Base-by-base conservation (phyloP, 345 rosid species). In the Boechera divaricarpa region DNA sequence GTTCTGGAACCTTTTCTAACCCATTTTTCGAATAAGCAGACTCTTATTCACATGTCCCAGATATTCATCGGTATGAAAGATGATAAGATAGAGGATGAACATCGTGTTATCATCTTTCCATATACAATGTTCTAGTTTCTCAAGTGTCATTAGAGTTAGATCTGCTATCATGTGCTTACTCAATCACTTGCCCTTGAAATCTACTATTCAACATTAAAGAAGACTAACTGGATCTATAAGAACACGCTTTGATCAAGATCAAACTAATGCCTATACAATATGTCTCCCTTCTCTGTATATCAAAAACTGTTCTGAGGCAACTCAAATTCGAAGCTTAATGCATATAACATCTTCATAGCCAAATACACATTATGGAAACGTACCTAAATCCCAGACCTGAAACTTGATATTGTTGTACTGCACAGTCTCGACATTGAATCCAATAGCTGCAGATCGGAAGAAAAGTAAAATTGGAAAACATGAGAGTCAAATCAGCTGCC, bases 351-450 rank as follows among this genome's bases (percentile, higher is more conserved):
- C 16, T 6, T 54, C 42, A 41, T 69, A 28, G 1, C 35, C 4
- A n/a, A n/a, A 36, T 12, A 24, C 15, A 38, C 10, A 12, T 6
- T 4, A 32, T 12, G 6, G 59, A 73, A 41, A 45, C 85, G 7
- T 84, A 88, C 87, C 91, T 26, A 88, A 85, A 83, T 87, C 93
- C 89, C 90, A 87, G 45, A 93, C 97, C 83, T 93, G 98, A 68
- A 93, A 93, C 83, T 91, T 93, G 74, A 93, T 93, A 63, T 90
- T 90, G 65, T 93, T 90, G 80, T 89, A 88, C 82, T 88, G 90
- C 18, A 93, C 91, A 4, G 95, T 91, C 84, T 93, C 98, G 16
- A 93, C 98, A 66, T 93, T 93, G 56, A 93, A 93, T 57, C 98
- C 98, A 81, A 93, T 93, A 42, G 98, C 98, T 93, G 83, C 81